phyloP scores from a whole-genome alignment of 805 yeast species.

The Diddensiella santjacobensis region DNA sequence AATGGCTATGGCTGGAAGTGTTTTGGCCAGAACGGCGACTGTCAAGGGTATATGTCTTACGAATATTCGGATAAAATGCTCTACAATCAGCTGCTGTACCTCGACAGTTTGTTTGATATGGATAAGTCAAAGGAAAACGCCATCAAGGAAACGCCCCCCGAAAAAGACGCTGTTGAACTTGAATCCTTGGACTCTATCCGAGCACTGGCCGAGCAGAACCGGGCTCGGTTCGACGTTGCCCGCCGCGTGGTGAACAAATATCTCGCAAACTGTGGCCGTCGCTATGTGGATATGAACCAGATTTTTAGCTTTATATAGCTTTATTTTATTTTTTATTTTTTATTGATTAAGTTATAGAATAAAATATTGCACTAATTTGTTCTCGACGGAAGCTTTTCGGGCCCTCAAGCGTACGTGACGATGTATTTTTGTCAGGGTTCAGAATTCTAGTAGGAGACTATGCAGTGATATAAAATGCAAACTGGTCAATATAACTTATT shows the following conservation, averaged over 20 bases:
- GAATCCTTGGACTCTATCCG: constrained; percentile 43
- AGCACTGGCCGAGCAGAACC: constrained; percentile 77
- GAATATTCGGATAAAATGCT: constrained; percentile 73
- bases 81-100: constrained; percentile 80
- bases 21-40: constrained; percentile 56
- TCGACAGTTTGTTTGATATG: constrained; percentile 73
- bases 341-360: background rate
- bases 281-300: constrained; percentile 79
- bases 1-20: constrained; percentile 89
- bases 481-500: too few species aligned
- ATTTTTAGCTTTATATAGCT: constrained; percentile 46
- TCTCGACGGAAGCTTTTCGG: too few species aligned
- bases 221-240: constrained; percentile 52
- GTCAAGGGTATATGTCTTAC: constrained; percentile 78
- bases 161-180: constrained; percentile 24
- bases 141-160: constrained; percentile 34
- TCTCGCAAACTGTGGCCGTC: constrained; percentile 75
- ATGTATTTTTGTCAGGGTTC: too few species aligned
- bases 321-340: background rate
- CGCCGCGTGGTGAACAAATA: constrained; percentile 66
- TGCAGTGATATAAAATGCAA: too few species aligned
- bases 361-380: too few species aligned
- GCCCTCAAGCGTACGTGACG: too few species aligned
- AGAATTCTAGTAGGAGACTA: too few species aligned
- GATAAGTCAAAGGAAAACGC: constrained; percentile 60